Evolutionary conservation across 2,329 filamentous ascomycete genomes (phyloP).

Genomic region (Biscogniauxia mediterranea): DNA sequence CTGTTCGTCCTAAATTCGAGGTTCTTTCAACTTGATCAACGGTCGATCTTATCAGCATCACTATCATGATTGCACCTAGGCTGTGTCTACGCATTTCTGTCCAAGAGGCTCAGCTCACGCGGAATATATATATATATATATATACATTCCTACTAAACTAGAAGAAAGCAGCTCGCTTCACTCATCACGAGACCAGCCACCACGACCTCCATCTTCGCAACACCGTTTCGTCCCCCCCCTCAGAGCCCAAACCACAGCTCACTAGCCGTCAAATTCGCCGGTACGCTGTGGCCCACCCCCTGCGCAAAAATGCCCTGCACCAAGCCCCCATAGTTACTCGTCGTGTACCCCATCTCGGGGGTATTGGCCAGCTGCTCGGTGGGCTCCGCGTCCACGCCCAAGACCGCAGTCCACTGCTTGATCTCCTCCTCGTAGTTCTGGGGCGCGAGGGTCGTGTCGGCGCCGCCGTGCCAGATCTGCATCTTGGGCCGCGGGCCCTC

Average conservation of each 20-base stretch:
- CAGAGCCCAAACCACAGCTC: conserved; percentile 34
- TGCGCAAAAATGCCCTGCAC: conserved; percentile 37
- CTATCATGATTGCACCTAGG: neutral
- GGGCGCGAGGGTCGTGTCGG: conserved; percentile 48
- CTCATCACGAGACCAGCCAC: too few relatives aligned
- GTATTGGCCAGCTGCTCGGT: conserved; percentile 31
- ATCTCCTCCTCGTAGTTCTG: conserved; percentile 58
- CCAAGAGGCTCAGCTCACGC: too few relatives aligned
- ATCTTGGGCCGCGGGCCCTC: conserved; percentile 50
- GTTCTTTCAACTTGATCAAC: neutral
- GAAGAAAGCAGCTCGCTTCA: too few relatives aligned
- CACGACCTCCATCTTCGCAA: neutral
- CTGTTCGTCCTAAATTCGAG: neutral
- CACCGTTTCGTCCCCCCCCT: neutral
- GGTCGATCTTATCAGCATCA: neutral
- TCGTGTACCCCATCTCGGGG: conserved; percentile 39
- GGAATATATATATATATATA: too few relatives aligned
- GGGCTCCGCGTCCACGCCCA: conserved; percentile 39
- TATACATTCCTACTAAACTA: too few relatives aligned
- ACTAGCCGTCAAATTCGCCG: conserved; percentile 32
- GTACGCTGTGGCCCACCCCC: conserved; percentile 34
- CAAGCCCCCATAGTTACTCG: conserved; percentile 37
- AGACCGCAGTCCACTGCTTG: conserved; percentile 54
- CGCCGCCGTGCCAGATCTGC: conserved; percentile 57
- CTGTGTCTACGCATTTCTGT: neutral